Evolutionary conservation across 768 basidiomycete species (phyloP).

Genomic region (Auriscalpium vulgare): DNA sequence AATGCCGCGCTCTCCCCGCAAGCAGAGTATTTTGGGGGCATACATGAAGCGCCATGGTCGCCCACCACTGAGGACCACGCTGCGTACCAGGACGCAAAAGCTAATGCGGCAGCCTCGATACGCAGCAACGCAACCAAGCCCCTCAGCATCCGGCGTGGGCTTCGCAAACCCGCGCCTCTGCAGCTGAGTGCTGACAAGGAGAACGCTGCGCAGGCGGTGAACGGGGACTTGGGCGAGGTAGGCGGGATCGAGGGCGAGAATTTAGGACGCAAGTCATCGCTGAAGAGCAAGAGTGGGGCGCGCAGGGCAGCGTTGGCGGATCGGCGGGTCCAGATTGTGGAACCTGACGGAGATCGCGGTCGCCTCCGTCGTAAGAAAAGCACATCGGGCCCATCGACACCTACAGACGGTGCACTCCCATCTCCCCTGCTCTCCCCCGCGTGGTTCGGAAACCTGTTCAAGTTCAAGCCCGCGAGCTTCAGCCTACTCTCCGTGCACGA

Average conservation of each 20-base stretch:
- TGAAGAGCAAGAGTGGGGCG: conserved; percentile 25
- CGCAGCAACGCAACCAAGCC: conserved; percentile 29
- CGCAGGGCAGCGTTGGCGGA: conserved; percentile 16
- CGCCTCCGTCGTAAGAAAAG: conserved; percentile 27
- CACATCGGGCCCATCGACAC: conserved; percentile 15
- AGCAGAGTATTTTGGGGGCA: not conserved
- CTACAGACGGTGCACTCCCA: conserved; percentile 29
- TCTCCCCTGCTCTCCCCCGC: conserved; percentile 37
- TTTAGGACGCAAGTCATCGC: conserved; percentile 32
- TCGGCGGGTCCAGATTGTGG: conserved; percentile 44
- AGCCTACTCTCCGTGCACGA: conserved; percentile 52
- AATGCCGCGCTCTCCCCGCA: not conserved
- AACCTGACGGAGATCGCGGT: conserved; percentile 28
- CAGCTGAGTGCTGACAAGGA: conserved; percentile 46
- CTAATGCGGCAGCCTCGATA: conserved; percentile 3
- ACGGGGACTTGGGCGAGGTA: not conserved
- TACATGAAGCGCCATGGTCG: conserved; percentile 1
- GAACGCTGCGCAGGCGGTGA: conserved; percentile 29
- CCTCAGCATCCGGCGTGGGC: conserved; percentile 30
- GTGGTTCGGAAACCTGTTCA: conserved; percentile 89
- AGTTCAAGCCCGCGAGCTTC: conserved; percentile 63
- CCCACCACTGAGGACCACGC: not conserved
- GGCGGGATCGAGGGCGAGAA: not conserved
- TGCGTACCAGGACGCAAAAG: conserved; percentile 6
- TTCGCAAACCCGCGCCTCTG: conserved; percentile 9